phyloP scores from a whole-genome alignment of 352 stramenopile genomes.

The Phytophthora pseudosyringae region DNA sequence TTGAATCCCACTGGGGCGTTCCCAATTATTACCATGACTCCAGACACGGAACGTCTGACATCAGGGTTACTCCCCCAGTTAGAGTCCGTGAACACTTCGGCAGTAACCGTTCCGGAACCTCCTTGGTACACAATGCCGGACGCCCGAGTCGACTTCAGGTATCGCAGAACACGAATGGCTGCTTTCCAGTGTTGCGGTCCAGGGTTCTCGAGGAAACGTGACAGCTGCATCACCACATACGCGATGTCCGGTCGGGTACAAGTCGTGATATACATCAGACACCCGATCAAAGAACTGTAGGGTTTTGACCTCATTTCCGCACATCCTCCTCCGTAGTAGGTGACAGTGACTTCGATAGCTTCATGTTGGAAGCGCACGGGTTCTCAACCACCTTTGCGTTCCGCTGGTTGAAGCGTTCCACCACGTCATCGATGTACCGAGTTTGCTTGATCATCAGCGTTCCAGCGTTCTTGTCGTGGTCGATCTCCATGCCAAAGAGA shows the following conservation, averaged over 20 bases:
- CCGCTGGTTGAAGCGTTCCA: too few species aligned
- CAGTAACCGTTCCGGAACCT: background rate
- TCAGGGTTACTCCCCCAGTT: too few species aligned
- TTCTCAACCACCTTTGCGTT: too few species aligned
- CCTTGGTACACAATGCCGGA: background rate
- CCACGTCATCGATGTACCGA: too few species aligned
- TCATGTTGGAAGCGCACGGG: too few species aligned
- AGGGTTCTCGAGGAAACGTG: background rate
- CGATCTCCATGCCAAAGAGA: background rate
- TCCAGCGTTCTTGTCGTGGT: background rate
- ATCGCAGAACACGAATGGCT: background rate
- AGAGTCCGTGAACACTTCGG: too few species aligned
- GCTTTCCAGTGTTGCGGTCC: background rate
- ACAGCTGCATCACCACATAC: constrained; percentile 1
- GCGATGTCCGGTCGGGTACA: background rate
- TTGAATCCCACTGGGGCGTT: constrained; percentile 1
- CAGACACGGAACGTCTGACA: background rate
- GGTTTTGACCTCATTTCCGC: background rate
- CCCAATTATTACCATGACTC: background rate
- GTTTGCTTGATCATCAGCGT: too few species aligned
- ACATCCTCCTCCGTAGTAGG: too few species aligned
- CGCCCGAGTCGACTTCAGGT: background rate
- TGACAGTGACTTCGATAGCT: too few species aligned
- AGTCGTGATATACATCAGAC: constrained; percentile 2
- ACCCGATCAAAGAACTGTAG: background rate